Base-by-base conservation (phyloP, 768 basidiomycete species). In the Suillus lakei region DNA sequence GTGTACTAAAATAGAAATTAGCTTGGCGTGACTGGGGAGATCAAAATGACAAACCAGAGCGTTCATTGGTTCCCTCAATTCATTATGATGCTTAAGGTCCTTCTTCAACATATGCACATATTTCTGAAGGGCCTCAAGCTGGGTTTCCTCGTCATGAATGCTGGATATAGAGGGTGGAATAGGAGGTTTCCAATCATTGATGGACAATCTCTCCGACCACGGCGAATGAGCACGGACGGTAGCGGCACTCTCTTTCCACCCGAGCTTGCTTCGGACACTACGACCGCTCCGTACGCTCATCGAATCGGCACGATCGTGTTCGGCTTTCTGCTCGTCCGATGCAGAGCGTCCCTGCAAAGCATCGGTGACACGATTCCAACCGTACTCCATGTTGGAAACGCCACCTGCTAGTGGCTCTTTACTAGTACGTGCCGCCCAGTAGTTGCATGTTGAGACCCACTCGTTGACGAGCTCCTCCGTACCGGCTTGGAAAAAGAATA, bases 401-500 rank as follows among this genome's bases (percentile, higher is more conserved):
- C 98, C 98, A 5, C 98, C 98, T 2, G 92, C 86, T 3, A 99
- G 85, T 1, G 98, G 98, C 74, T 98, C 96, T 71, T 97, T 96
- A 77, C 93, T 95, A 63, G 89, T 93, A 53, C 98, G 85, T 2
- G 97, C 98, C 0, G 98, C 94, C 98, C 98, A 99, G 76, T 99
- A 99, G 81, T 99, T 99, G 86, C 97, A 98, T 0, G 98, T 98
- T 46, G 93, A 91, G 8, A 98, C 96, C 98, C 98, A 99, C 77
- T 99, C 98, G 71, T 93, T 92, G 59, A 98, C 96, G n/a, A 99
- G 87, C 70, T 98, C 97, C 72, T 98, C 97, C 4, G 98, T 99
- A 2, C 98, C 98, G 1, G 97, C 95, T 78, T 99, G 98, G 84
- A 98, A 98, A 82, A 98, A 98, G 77, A 91, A 97, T n/a, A 95